phyloP scores from a whole-genome alignment of 108 stramenopile genomes.

The Cyclotella baltica region DNA sequence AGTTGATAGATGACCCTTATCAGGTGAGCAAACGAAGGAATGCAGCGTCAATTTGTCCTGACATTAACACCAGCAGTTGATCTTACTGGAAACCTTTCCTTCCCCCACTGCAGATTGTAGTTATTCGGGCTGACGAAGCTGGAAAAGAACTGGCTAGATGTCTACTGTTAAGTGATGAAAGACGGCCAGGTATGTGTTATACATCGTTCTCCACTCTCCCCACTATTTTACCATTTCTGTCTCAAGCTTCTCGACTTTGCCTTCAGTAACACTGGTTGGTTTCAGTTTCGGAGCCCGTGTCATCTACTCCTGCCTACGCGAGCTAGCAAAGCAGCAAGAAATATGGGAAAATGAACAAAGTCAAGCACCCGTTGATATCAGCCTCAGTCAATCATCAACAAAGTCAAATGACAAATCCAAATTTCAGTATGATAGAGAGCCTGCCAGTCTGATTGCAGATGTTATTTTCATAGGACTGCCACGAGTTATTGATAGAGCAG shows the following conservation, averaged over 20 bases:
- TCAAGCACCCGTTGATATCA: background rate
- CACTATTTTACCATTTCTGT: too few relatives aligned
- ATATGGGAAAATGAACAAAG: constrained; percentile 63
- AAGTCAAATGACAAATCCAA: constrained; percentile 22
- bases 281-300: constrained; percentile 92
- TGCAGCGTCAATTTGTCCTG: too few relatives aligned
- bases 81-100: too few relatives aligned
- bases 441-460: constrained; percentile 83
- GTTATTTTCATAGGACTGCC: constrained; percentile 81
- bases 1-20: constrained; percentile 85
- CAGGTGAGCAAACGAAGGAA: too few relatives aligned
- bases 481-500: constrained; percentile 40
- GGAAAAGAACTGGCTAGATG: constrained; percentile 84
- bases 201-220: too few relatives aligned
- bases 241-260: background rate
- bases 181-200: constrained; percentile 60
- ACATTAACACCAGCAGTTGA: too few relatives aligned
- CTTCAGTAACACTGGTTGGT: constrained; percentile 83
- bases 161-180: constrained; percentile 66
- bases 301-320: constrained; percentile 82
- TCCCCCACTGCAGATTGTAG: too few relatives aligned
- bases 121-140: constrained; percentile 83
- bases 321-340: constrained; percentile 72
- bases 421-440: constrained; percentile 65
- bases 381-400: constrained; percentile 13